Percentiles rank a stretch among this genome's conserved stretches.
phyloP scores from a whole-genome alignment of 352 stramenopile species.

The Phytophthora aleatoria region DNA sequence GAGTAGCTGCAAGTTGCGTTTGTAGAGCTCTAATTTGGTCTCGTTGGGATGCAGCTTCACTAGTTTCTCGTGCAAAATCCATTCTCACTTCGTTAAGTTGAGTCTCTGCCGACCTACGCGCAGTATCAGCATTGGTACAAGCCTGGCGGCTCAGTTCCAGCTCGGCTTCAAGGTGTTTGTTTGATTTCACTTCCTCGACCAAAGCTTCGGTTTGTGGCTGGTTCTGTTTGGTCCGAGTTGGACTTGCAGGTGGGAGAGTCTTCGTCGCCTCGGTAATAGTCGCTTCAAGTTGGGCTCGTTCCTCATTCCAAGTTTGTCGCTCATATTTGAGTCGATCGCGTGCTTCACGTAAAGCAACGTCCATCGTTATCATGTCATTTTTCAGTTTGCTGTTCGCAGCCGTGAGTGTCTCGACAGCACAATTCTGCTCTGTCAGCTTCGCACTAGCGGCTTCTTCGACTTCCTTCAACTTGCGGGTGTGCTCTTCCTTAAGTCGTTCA shows the following conservation, averaged over 20 bases:
- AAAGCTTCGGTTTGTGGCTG: slow-evolving; percentile 13
- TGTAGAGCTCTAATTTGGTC: slow-evolving; percentile 49
- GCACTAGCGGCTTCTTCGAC: slow-evolving; percentile 38
- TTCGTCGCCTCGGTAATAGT: slow-evolving; percentile 27
- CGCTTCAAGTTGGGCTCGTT: slow-evolving; percentile 34
- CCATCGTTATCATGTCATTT: slow-evolving; percentile 57
- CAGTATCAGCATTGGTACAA: slow-evolving; percentile 15
- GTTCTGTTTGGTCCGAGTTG: slow-evolving; percentile 17
- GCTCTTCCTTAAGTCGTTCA: slow-evolving; percentile 51
- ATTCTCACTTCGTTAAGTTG: slow-evolving; percentile 23
- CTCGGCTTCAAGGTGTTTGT: slow-evolving; percentile 29
- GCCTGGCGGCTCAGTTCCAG: slow-evolving; percentile 26
- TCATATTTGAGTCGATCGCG: slow-evolving; percentile 50
- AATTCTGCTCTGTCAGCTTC: slow-evolving; percentile 38
- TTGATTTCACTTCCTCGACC: slow-evolving; percentile 31
- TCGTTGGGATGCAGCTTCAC: slow-evolving; percentile 39
- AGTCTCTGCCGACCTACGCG: slow-evolving; percentile 10
- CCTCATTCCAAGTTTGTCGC: slow-evolving; percentile 36
- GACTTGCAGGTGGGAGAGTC: slow-evolving; percentile 26
- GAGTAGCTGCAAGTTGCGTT: slow-evolving; percentile 31
- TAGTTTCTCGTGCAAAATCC: slow-evolving; percentile 29
- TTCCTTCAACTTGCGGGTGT: slow-evolving; percentile 40
- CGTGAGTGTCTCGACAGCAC: slow-evolving; percentile 35
- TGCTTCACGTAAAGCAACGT: slow-evolving; percentile 37
- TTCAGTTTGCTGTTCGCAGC: slow-evolving; percentile 55